phyloP scores from a whole-genome alignment of 2,329 filamentous ascomycete species.

The Cercospora zeina region DNA sequence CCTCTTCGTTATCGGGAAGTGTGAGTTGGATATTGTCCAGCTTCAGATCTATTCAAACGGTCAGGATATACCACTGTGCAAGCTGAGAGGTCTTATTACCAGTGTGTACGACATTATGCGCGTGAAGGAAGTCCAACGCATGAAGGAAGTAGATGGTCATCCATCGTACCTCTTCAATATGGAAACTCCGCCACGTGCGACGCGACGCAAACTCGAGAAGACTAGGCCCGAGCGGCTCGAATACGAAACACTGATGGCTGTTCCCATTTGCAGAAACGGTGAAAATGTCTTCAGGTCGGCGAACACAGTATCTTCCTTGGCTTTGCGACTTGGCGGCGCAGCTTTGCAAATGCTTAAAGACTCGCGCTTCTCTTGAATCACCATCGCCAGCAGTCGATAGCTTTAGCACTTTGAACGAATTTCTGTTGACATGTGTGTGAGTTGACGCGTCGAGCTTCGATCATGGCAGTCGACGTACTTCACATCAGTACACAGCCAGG shows the following conservation, averaged over 20 bases:
- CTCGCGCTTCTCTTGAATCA: background rate
- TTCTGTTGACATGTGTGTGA: background rate
- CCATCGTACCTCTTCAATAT: constrained; percentile 10
- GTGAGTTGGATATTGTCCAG: constrained; percentile 16
- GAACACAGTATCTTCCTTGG: background rate
- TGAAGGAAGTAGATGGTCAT: constrained; percentile 11
- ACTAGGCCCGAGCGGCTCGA: background rate
- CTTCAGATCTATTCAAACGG: constrained; percentile 14
- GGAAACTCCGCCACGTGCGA: background rate
- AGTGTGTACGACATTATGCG: constrained; percentile 10
- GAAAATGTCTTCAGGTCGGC: background rate
- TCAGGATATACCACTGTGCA: constrained; percentile 10
- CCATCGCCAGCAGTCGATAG: constrained; percentile 2
- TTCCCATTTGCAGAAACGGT: background rate
- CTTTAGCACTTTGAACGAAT: constrained; percentile 18
- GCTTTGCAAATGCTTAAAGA: constrained; percentile 5
- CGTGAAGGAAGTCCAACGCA: constrained; percentile 12
- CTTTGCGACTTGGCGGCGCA: background rate
- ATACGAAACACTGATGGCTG: background rate
- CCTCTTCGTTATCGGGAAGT: constrained; percentile 12
- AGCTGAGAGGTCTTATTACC: background rate
- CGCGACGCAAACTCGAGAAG: background rate
- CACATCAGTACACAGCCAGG: constrained; percentile 12
- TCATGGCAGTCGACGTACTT: background rate
- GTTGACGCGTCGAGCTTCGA: background rate